Percentiles rank a stretch among this genome's conserved stretches.
These are phyloP conservation scores for Mollisiaceae sp. DNA, from an alignment of 2,329 filamentous ascomycete genomes.

Conservation along the genomic window DNA sequence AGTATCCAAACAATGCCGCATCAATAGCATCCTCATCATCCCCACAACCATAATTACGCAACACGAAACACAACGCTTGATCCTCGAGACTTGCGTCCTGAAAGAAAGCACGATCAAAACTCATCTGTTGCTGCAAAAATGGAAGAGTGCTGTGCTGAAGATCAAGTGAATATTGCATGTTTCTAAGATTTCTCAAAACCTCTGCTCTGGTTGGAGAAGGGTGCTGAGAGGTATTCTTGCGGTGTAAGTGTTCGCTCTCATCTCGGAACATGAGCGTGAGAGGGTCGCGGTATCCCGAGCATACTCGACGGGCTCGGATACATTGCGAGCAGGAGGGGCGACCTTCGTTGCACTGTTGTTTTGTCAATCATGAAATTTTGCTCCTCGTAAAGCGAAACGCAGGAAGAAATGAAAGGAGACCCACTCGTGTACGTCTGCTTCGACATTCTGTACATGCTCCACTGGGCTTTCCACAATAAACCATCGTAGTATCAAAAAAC, in stretches of 20 bases:
- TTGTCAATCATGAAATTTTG: neutral
- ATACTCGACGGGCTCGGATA: slow-evolving; percentile 54
- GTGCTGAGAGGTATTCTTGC: neutral
- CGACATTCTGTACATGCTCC: slow-evolving; percentile 49
- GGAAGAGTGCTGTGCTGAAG: neutral
- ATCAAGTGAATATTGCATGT: neutral
- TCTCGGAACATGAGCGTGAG: slow-evolving; percentile 12
- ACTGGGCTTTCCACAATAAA: slow-evolving; percentile 38
- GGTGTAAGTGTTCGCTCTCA: neutral
- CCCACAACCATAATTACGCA: slow-evolving; percentile 11
- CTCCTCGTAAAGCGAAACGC: neutral
- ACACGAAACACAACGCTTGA: slow-evolving; percentile 6
- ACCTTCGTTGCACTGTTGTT: slow-evolving; percentile 55
- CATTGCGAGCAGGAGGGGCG: slow-evolving; percentile 58
- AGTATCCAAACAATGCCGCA: slow-evolving; percentile 4
- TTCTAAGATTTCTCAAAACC: neutral
- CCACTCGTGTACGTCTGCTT: slow-evolving; percentile 45
- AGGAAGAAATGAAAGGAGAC: neutral
- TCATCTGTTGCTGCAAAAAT: neutral
- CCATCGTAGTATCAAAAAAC: slow-evolving; percentile 6
- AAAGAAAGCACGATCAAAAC: neutral
- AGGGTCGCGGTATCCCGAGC: slow-evolving; percentile 57
- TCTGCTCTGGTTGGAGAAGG: neutral
- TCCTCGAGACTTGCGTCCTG: neutral
- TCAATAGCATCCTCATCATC: neutral